phyloP scores from a whole-genome alignment of 2,329 filamentous ascomycete species.

The Chaetomiaceae sp. region DNA sequence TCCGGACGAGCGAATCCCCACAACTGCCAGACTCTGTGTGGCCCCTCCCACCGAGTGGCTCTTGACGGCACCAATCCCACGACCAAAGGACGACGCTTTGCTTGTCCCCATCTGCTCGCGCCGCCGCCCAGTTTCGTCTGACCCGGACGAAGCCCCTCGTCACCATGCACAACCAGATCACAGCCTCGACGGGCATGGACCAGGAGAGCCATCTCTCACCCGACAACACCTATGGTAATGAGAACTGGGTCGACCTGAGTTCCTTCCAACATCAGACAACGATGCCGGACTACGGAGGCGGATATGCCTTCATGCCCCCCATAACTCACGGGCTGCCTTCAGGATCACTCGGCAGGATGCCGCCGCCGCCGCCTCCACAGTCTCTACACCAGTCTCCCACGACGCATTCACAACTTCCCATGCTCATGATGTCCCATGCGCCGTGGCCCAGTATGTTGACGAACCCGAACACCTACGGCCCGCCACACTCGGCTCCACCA shows the following conservation, averaged over 20 bases:
- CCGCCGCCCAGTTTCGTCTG: conserved; percentile 22
- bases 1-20: conserved; percentile 27
- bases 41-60: conserved; percentile 11
- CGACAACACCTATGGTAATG: conserved; percentile 41
- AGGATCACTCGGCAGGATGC: conserved; percentile 49
- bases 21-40: conserved; percentile 16
- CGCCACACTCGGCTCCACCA: conserved; percentile 47
- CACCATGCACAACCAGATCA: conserved; percentile 44
- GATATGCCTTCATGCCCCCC: conserved; percentile 54
- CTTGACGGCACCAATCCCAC: conserved; percentile 19
- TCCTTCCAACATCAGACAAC: conserved; percentile 66
- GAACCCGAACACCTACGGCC: conserved; percentile 57
- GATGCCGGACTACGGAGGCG: conserved; percentile 63
- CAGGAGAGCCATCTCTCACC: conserved; percentile 43
- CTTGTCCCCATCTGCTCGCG: conserved; percentile 16
- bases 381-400: conserved; percentile 46
- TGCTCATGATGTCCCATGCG: conserved; percentile 66
- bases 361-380: conserved; percentile 58
- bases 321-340: conserved; percentile 45
- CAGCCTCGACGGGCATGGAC: conserved; percentile 43
- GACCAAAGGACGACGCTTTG: conserved; percentile 16
- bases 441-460: conserved; percentile 80
- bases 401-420: conserved; percentile 54
- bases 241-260: conserved; percentile 54
- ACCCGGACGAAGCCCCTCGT: conserved; percentile 21